Base-by-base conservation (phyloP, 805 yeast genomes). In the Deakozyma indianensis region DNA sequence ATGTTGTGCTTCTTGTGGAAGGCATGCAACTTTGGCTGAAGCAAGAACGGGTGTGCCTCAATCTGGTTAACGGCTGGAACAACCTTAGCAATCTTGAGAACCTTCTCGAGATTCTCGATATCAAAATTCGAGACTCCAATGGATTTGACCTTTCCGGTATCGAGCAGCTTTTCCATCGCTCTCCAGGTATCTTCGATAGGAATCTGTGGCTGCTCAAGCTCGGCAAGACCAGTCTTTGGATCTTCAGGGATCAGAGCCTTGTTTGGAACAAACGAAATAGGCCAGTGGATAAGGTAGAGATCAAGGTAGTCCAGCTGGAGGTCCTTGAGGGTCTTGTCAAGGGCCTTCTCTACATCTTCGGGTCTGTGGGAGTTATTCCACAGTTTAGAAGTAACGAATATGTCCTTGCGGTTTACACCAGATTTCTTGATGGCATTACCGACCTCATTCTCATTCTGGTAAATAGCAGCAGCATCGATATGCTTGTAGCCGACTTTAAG, bases 111-210 rank as follows among this genome's bases (percentile, higher is more conserved):
- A 51, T 75, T 71, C 46, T 66, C 69, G 23, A 72, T 62, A 18
- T 83, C 71, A 59, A 78, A 76, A 65, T 84, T 84, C 27, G 88
- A 80, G 35, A 84, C 83, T 52, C 95, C 95, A 59, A 84, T 73
- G 22, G 87, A 75, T 53, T 69, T 74, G 22, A 75, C 68, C 58
- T 75, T 69, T 14, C 38, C 38, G 22, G 72, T 58, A 23, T 64
- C 63, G 42, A 75, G 68, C 43, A 81, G 63, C 53, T 73, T 65
- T 64, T 83, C 85, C 74, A 84, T 61, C 28, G 62, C 64, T 53
- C 71, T 75, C 77, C 77, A 83, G 20, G 84, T 77, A 55, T 78
- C 70, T 50, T 73, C 53, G 56, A 68, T 76, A 45, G 51, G 49
- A 48, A 46, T 48, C 43, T 52, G 51, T 27, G 48, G 21, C 35